Base-by-base conservation (phyloP, 768 basidiomycete genomes). In the Boletus edulis region DNA sequence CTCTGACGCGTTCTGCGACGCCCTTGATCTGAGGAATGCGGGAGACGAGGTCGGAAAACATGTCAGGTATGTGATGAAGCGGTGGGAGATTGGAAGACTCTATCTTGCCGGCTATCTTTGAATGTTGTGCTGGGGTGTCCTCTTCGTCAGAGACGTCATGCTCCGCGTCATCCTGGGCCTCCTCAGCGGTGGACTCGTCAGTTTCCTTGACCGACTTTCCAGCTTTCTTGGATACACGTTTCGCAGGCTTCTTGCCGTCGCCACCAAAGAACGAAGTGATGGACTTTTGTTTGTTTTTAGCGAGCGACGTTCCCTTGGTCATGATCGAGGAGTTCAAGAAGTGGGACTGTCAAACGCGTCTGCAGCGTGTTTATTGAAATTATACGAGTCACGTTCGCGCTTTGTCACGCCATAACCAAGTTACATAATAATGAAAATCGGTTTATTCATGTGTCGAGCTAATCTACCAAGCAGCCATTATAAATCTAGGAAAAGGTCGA, bases 81-180 rank as follows among this genome's bases (percentile, higher is more conserved):
- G 93, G 93, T 15, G 93, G 91, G 7, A 91, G 80, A 60, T 78
- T 75, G 0, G 87, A 89, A 31, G 81, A 73, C 48, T 87, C 86
- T 43, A 69, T 60, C 57, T 63, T 72, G 9, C 70, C 65, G n/a
- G 59, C 66, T 57, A 65, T 78, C 73, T 67, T 73, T 61, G 60
- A 75, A 67, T 59, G 61, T 65, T 57, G 73, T 52, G 24, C 66
- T n/a, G 73, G 67, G 46, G 59, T 58, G 15, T 64, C 70, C 48
- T 73, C 69, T 37, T 61, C 57, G 20, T 68, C 71, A 27, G 68
- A 71, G 57, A 49, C 60, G 38, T 72, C 65, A 7, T 60, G 53
- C 43, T 74, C 74, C 27, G 67, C 73, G 27, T 71, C 72, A 35
- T 74, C 75, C 32, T 68, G 69, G 24, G 58, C 34, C 40, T 73